Percentiles rank a stretch among this genome's conserved stretches.
phyloP scores from a whole-genome alignment of 257 asterid species.

The Plectranthus barbatus region DNA sequence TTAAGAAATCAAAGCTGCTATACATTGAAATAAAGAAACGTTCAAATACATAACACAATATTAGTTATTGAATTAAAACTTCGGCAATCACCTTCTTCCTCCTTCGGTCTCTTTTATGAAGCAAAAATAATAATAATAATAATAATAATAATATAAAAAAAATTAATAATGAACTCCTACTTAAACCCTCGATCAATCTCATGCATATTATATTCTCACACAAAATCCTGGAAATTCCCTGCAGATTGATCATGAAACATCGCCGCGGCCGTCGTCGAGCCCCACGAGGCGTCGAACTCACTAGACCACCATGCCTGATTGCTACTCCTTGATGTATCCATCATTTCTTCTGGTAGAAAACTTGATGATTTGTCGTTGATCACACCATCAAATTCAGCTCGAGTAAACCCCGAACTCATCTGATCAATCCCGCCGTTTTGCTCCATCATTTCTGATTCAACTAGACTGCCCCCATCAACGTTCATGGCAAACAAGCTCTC shows the following conservation, averaged over 20 bases:
- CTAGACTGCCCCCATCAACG: background rate
- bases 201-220: conserved; percentile 37
- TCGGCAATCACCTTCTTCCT: background rate
- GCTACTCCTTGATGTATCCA: conserved; percentile 29
- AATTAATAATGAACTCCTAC: background rate
- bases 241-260: conserved; percentile 36
- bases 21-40: background rate
- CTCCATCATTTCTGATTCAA: conserved; percentile 3
- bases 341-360: conserved; percentile 23
- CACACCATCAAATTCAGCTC: conserved; percentile 48
- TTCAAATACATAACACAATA: conserved; percentile 5
- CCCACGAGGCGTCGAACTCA: conserved; percentile 71
- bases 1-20: background rate
- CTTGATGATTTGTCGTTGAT: conserved; percentile 24
- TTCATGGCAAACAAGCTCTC: background rate
- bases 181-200: background rate
- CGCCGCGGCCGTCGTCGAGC: conserved; percentile 19
- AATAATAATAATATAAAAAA: too few species aligned
- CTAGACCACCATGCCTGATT: conserved; percentile 54
- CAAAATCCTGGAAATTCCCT: conserved; percentile 44
- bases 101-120: conserved; percentile 17
- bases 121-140: background rate
- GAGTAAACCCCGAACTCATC: conserved; percentile 27
- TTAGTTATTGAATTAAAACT: conserved; percentile 17
- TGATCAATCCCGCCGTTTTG: conserved; percentile 16